These are phyloP conservation scores for Corniculantispora saksenae DNA, from an alignment of 2,329 filamentous ascomycete species.

Conservation along the genomic window DNA sequence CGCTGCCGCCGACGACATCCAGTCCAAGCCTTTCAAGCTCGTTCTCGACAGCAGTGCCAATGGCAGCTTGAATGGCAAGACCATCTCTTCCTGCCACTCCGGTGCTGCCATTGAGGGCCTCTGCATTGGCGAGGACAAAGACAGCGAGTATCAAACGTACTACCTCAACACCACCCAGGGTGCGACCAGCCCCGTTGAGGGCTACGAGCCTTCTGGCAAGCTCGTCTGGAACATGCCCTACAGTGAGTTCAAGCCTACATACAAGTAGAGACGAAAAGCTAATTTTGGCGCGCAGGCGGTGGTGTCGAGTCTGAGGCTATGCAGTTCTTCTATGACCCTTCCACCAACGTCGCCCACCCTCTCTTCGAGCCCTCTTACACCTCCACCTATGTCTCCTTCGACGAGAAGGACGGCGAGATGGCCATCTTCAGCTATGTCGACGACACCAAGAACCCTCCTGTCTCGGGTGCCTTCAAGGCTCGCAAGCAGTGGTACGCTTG, in stretches of 20 bases:
- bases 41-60: constrained; percentile 6
- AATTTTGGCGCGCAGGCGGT: background rate
- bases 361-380: constrained; percentile 14
- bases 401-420: constrained; percentile 4
- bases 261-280: background rate
- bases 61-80: constrained; percentile 1
- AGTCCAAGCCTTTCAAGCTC: constrained; percentile 20
- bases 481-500: constrained; percentile 18
- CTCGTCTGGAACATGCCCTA: constrained; percentile 17
- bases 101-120: constrained; percentile 19
- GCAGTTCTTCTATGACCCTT: constrained; percentile 14
- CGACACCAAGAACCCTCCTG: constrained; percentile 17
- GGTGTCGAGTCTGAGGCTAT: constrained; percentile 4
- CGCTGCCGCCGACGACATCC: constrained; percentile 16
- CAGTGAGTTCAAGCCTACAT: background rate
- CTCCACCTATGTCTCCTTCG: constrained; percentile 5
- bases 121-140: background rate
- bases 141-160: background rate
- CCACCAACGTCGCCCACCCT: constrained; percentile 16
- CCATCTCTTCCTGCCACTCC: constrained; percentile 11
- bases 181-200: background rate
- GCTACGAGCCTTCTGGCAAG: constrained; percentile 5
- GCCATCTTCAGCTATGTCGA: constrained; percentile 18
- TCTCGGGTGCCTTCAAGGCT: background rate
- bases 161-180: constrained; percentile 18